Base-by-base conservation (phyloP, 1,139 yeast species). In the Nakaseomyces bracarensis region DNA sequence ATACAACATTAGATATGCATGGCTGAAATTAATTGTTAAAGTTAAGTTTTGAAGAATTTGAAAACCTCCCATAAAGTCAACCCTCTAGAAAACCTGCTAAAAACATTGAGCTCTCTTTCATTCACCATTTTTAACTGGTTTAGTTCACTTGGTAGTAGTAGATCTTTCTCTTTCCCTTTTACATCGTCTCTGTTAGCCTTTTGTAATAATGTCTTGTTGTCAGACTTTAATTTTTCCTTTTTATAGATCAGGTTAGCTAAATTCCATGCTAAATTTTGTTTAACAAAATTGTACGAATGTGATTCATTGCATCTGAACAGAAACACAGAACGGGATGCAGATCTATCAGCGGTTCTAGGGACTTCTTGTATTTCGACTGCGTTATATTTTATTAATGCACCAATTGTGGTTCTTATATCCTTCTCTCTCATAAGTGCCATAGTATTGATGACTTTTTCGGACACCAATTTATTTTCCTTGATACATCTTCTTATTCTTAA, bases 111-210 rank as follows among this genome's bases (percentile, higher is more conserved):
- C 56, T 82, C 86, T 43, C 77, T 64, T 23, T 69, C 71, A 47
- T 75, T 79, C 49, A 84, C 71, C 50, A 69, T 69, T 46, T 75
- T 75, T 53, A 87, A 68, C 48, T 83, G 89, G 46, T 76, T 72
- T 50, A 84, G 68, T 60, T 91, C 98, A 40, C 81, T 74, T 10
- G 81, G 80, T 39, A 87, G 68, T 41, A 91, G 67, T 46, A 82
- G 71, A 53, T 82, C 85, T 26, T 75, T 76, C 59, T 86, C 96
- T 49, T 76, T 76, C 1, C 93, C 95, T 56, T 77, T 78, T 25
- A 91, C 96, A 59, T 91, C 97, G 47, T 83, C 95, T 62, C 97
- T 74, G 49, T 81, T 82, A 46, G 89, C 78, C 59, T 89, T 89
- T 16, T 80, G 80, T 45, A 89, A 68, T 45, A 91, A 70, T 11